Evolutionary conservation across 345 rosid genomes (phyloP), one percentile per base, ranked within the genome.

Genomic region (Theobroma cacao): DNA sequence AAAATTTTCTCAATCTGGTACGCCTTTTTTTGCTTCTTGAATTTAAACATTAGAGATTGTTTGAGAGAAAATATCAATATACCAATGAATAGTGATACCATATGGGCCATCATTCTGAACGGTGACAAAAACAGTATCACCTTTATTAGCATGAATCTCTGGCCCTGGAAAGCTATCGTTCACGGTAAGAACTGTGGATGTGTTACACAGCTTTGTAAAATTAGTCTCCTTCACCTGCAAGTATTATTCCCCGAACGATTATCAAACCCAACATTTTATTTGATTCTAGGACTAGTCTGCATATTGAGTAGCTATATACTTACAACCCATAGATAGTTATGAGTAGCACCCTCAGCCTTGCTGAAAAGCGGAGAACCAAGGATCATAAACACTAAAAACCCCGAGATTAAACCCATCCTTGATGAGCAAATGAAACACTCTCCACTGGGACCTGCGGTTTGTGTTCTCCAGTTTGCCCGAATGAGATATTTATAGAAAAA

Each of bases 81-180:
- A 88, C 91, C 91, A 88, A 11, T 88, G 91, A 78, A 88, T 84
- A 5, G 90, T 90, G 34, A 90, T 75, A 9, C 86, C 87, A 75
- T 87, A 81, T 0, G 66, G 60, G 34, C 86, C 89, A 0, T 86
- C 76, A 75, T 88, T 90, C 66, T 84, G 69, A 66, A 90, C 87
- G 2, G 77, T 84, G 20, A 90, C 86, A 24, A 50, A 74, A 58
- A 86, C 58, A 0, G 74, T 85, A 53, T 90, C 88, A 11, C 90
- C 90, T 79, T 72, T 87, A 7, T 59, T 45, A 20, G 82, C 90
- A 34, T 64, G 75, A 15, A 88, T 75, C 22, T 79, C 70, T 14
- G 90, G 91, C 34, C 90, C 91, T 7, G 91, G 91, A 59, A 78
- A 82, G 11, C 79, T 73, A 26, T 81, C 87, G 53, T 88, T 88